phyloP scores from a whole-genome alignment of 768 basidiomycete genomes.

The Saitozyma podzolica region DNA sequence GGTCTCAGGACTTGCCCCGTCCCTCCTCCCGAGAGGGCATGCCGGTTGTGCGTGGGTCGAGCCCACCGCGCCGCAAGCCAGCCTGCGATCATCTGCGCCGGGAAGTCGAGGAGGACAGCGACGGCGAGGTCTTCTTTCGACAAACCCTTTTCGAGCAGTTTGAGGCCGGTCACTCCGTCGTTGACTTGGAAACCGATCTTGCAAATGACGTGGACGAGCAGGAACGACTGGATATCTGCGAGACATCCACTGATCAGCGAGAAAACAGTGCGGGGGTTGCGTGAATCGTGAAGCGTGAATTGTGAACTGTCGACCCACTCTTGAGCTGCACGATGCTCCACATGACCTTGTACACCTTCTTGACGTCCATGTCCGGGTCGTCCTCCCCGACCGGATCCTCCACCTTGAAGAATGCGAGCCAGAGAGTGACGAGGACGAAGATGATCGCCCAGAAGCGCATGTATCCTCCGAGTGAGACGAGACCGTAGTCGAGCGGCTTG shows the following conservation, averaged over 20 bases:
- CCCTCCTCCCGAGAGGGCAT: conserved; percentile 14
- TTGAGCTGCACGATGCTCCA: conserved; percentile 88
- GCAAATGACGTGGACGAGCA: conserved; percentile 81
- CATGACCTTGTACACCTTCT: conserved; percentile 86
- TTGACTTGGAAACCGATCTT: conserved; percentile 95
- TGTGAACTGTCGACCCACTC: conserved; percentile 60
- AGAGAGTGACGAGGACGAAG: conserved; percentile 80
- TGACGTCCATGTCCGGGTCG: conserved; percentile 84
- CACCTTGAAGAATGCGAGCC: conserved; percentile 82
- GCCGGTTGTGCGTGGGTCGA: conserved; percentile 56
- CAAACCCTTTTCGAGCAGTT: conserved; percentile 95
- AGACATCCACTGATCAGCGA: background rate
- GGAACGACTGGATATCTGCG: conserved; percentile 83
- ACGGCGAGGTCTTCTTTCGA: conserved; percentile 94
- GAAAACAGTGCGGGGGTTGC: background rate
- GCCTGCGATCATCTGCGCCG: conserved; percentile 92
- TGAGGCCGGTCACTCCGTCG: conserved; percentile 84
- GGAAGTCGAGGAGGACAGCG: conserved; percentile 93
- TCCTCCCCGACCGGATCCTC: conserved; percentile 78
- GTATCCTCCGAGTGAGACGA: conserved; percentile 68
- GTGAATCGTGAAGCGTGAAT: background rate
- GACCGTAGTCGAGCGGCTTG: conserved; percentile 52
- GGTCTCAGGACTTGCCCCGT: conserved; percentile 60
- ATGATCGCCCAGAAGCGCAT: conserved; percentile 80
- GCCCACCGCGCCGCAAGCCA: conserved; percentile 94